Base-by-base conservation (phyloP, 805 yeast genomes). In the Candida sphagnicola region DNA sequence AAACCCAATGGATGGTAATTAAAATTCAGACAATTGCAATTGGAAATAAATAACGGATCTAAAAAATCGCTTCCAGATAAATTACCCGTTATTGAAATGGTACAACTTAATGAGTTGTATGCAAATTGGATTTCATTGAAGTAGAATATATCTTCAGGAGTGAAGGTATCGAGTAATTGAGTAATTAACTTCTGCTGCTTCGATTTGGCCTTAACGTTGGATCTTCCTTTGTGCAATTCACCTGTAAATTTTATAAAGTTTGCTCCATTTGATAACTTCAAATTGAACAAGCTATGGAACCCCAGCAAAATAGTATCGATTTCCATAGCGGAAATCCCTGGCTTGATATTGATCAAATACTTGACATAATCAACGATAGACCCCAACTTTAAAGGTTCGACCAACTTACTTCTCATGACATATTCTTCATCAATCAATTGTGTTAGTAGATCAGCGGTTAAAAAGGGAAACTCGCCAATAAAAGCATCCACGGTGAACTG, bases 1-100 rank as follows among this genome's bases (percentile, higher is more conserved):
- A 39, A 24, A 2, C 46, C 48, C 21, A 31, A 31, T 2, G 48
- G 48, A 30, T 32, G 41, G 29, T 45, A 45, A 24, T 40, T 39
- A 17, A 37, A 37, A 11, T 4, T 11, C 13, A 4, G 5, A 4
- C 30, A 15, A 18, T 19, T 12, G 6, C 31, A n/a, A 10, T 31
- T 33, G 3, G 46, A 28, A 6, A 42, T 35, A 15, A 42, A 28
- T n/a, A 39, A 37, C 6, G 48, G 48, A 14, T 34, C 34, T 6
- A 45, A 31, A 12, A 40, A 38, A 12, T 45, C 41, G 18, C 33
- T 32, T 2, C 34, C 37, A 3, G 16, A 8, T 19, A 45, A 26
- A 26, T 42, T 45, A 3, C 30, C 36, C 13, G 37, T 3, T n/a
- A 45, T 3, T n/a, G 46, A n/a, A 4, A 45, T 21, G 6, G 46